These are phyloP conservation scores for Excoecaria cochinchinensis DNA, from an alignment of 345 rosid species.

Conservation along the genomic window DNA sequence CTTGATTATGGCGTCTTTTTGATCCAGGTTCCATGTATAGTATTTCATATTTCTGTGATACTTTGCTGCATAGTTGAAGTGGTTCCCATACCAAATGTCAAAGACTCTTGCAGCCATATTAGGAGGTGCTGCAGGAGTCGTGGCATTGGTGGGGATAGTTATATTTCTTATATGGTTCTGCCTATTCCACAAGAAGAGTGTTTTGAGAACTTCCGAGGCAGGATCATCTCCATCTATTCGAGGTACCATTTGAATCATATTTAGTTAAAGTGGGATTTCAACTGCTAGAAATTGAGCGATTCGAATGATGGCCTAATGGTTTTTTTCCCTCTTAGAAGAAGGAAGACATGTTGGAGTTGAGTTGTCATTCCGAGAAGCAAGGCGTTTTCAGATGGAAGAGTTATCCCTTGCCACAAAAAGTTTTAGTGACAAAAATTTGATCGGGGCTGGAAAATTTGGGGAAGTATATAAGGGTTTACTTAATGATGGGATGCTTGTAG, in stretches of 20 bases:
- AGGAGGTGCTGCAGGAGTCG: slow-evolving; percentile 97
- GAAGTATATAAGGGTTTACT: slow-evolving; percentile 91
- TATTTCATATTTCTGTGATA: slow-evolving; percentile 19
- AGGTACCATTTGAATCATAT: slow-evolving; percentile 39
- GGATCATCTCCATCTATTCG: slow-evolving; percentile 76
- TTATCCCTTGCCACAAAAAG: slow-evolving; percentile 76
- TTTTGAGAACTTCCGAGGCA: slow-evolving; percentile 75
- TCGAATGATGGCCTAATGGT: too few relatives aligned
- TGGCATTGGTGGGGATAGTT: slow-evolving; percentile 63
- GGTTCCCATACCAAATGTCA: slow-evolving; percentile 78
- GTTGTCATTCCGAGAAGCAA: slow-evolving; percentile 68
- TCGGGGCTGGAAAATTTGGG: slow-evolving; percentile 87
- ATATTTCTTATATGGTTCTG: slow-evolving; percentile 62
- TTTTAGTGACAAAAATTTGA: slow-evolving; percentile 68
- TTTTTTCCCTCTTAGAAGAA: slow-evolving; percentile 31
- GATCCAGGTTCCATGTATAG: slow-evolving; percentile 48
- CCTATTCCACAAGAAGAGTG: slow-evolving; percentile 42
- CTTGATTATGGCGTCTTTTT: slow-evolving; percentile 31
- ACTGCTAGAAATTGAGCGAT: slow-evolving; percentile 6
- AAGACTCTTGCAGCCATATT: slow-evolving; percentile 70
- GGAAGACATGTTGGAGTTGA: slow-evolving; percentile 75
- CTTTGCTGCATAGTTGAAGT: slow-evolving; percentile 45
- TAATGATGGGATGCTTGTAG: slow-evolving; percentile 88
- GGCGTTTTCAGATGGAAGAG: slow-evolving; percentile 81
- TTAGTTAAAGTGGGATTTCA: neutral